Percentiles rank a stretch among this genome's conserved stretches.
These are phyloP conservation scores for Castanospermum australe DNA, from an alignment of 306 rosid genomes.

Conservation along the genomic window DNA sequence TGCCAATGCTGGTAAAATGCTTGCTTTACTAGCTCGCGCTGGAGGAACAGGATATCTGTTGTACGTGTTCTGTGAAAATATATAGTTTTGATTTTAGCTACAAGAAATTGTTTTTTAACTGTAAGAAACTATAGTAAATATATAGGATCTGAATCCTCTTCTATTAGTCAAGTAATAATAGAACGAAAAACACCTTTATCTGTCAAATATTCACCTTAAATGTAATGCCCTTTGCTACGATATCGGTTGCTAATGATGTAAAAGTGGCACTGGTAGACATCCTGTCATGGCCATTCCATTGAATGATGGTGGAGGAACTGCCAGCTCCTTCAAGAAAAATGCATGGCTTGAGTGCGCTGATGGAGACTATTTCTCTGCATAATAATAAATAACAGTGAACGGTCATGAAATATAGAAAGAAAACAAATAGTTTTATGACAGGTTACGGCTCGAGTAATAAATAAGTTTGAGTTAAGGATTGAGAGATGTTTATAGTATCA, in stretches of 20 bases:
- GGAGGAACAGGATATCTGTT: neutral
- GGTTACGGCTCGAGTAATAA: too few relatives aligned
- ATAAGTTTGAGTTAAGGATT: too few relatives aligned
- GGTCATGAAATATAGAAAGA: neutral
- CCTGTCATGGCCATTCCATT: neutral
- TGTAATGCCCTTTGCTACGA: constrained; percentile 14
- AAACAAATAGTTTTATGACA: too few relatives aligned
- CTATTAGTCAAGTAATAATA: too few relatives aligned
- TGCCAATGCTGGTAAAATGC: constrained; percentile 26
- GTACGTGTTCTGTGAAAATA: constrained; percentile 29
- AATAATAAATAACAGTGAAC: neutral
- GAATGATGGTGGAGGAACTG: neutral
- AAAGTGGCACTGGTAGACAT: neutral
- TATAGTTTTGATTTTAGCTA: neutral
- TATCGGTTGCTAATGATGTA: neutral
- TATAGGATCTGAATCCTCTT: too few relatives aligned
- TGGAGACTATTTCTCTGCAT: constrained; percentile 16
- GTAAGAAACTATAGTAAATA: too few relatives aligned
- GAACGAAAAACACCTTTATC: too few relatives aligned
- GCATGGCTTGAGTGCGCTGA: neutral
- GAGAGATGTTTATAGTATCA: too few relatives aligned
- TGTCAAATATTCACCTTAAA: neutral
- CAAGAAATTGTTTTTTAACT: neutral
- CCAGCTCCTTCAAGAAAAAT: constrained; percentile 27
- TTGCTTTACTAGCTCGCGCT: too few relatives aligned